These are phyloP conservation scores for Skeletonema costatum DNA, from an alignment of 108 stramenopile species.

Conservation along the genomic window DNA sequence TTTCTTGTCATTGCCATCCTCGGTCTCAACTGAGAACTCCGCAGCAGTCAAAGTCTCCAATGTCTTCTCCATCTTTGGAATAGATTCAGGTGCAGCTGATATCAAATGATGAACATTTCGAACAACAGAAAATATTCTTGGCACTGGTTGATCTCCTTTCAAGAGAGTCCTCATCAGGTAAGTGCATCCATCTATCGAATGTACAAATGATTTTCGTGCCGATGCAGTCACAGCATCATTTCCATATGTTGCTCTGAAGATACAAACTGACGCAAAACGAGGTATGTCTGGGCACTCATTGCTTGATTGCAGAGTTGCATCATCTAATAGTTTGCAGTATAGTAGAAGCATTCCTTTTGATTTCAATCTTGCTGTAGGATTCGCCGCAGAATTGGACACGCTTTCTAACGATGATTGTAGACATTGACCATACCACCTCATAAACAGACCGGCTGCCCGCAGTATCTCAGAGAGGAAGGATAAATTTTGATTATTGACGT, in stretches of 20 bases:
- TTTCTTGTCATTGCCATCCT: conserved; percentile 1
- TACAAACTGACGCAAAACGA: conserved; percentile 59
- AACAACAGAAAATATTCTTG: conserved; percentile 52
- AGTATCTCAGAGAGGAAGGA: conserved; percentile 19
- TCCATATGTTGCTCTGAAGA: conserved; percentile 74
- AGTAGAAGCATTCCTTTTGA: conserved; percentile 28
- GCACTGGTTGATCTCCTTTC: conserved; percentile 29
- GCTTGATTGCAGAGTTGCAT: background rate
- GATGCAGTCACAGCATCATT: conserved; percentile 29
- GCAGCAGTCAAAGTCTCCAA: conserved; percentile 15
- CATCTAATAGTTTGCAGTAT: conserved; percentile 24
- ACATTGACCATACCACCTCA: conserved; percentile 28
- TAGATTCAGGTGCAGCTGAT: conserved; percentile 50
- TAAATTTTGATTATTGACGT: background rate
- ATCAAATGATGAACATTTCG: conserved; percentile 69
- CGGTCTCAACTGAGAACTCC: background rate
- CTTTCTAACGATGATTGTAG: conserved; percentile 16
- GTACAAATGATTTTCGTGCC: conserved; percentile 41
- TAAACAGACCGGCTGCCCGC: conserved; percentile 34
- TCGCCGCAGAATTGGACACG: conserved; percentile 37
- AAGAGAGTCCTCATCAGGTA: conserved; percentile 43
- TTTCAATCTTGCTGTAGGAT: conserved; percentile 32
- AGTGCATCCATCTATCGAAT: conserved; percentile 43
- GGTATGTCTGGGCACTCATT: conserved; percentile 37
- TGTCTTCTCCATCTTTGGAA: conserved; percentile 32